Percentiles rank a stretch among this genome's conserved stretches.
Evolutionary conservation across 257 asterid genomes (phyloP).

Genomic region (Capsicum chinense): DNA sequence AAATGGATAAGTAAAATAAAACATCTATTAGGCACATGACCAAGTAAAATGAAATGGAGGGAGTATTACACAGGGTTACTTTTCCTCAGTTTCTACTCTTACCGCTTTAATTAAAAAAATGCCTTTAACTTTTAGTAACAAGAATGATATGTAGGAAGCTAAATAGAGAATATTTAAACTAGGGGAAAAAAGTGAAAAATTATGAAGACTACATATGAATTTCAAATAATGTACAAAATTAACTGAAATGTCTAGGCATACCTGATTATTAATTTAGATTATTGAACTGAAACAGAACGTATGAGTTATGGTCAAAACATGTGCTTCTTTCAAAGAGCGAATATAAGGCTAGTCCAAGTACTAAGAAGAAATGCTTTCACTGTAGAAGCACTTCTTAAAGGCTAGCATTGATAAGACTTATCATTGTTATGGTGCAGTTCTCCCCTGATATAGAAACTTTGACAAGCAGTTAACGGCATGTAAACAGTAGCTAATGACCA

Average conservation of each 20-base stretch:
- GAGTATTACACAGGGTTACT: background rate
- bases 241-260: background rate
- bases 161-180: background rate
- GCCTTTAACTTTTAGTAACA: background rate
- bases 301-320: background rate
- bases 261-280: too few species aligned
- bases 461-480: background rate
- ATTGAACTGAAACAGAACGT: background rate
- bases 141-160: background rate
- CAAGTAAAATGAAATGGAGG: too few species aligned
- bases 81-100: background rate
- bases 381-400: background rate
- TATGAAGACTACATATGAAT: background rate
- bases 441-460: background rate
- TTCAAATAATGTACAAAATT: background rate
- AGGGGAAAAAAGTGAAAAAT: background rate
- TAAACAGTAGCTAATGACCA: background rate
- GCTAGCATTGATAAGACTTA: background rate
- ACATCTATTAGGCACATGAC: too few species aligned
- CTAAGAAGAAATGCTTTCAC: background rate
- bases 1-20: too few species aligned
- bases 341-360: background rate
- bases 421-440: background rate
- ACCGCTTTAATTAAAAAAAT: background rate
- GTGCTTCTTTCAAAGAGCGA: background rate